These are phyloP conservation scores for Inga laurina DNA, from an alignment of 306 rosid genomes.

Conservation along the genomic window DNA sequence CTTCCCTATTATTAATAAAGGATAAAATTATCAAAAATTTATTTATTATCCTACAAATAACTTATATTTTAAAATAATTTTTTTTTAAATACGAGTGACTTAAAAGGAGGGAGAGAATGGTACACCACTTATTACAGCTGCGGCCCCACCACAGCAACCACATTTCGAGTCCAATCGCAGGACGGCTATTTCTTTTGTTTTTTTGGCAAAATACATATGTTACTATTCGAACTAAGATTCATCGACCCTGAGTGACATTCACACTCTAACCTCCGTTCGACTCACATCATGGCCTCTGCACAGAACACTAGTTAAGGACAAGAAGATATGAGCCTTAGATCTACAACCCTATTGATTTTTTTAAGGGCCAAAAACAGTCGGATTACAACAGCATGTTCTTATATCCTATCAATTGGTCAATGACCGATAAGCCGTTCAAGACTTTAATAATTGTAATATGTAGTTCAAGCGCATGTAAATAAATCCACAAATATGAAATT, in stretches of 20 bases:
- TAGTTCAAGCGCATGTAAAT: conserved; percentile 19
- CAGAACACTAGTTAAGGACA: background rate
- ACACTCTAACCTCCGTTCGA: background rate
- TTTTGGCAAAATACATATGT: too few species aligned
- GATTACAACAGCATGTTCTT: background rate
- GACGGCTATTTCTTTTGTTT: too few species aligned
- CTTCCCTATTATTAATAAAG: too few species aligned
- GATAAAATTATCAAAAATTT: too few species aligned
- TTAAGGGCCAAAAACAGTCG: background rate
- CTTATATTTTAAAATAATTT: too few species aligned
- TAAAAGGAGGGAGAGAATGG: too few species aligned
- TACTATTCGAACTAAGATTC: too few species aligned
- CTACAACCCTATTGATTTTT: background rate
- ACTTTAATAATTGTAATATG: background rate
- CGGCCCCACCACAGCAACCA: background rate
- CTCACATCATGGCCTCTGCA: background rate
- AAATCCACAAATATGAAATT: conserved; percentile 20
- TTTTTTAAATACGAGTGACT: too few species aligned
- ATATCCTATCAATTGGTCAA: background rate
- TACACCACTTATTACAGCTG: too few species aligned
- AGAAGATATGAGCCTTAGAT: background rate
- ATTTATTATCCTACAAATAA: too few species aligned
- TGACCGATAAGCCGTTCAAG: conserved; percentile 15
- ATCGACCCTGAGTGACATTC: background rate
- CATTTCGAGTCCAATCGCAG: background rate